phyloP scores from a whole-genome alignment of 805 yeast genomes.

The Metschnikowia bowlesiae region DNA sequence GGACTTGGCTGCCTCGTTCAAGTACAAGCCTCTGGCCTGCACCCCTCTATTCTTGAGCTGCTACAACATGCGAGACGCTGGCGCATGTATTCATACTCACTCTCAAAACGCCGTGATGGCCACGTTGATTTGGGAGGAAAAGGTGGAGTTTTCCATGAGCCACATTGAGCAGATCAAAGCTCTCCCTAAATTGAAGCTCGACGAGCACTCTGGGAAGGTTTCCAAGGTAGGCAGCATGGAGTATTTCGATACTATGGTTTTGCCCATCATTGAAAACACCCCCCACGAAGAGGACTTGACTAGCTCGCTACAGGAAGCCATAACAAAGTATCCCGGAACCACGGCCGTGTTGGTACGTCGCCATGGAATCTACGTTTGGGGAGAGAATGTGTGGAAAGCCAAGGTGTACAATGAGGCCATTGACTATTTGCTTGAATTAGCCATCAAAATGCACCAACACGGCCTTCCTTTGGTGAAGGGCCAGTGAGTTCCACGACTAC shows the following conservation, averaged over 20 bases:
- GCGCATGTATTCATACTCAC: conserved; percentile 94
- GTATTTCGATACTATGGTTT: conserved; percentile 67
- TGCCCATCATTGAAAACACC: conserved; percentile 89
- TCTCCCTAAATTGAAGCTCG: conserved; percentile 50
- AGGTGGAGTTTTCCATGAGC: conserved; percentile 66
- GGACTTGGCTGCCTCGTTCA: conserved; percentile 35
- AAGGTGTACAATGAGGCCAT: conserved; percentile 90
- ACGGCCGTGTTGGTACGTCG: conserved; percentile 87
- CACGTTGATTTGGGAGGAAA: conserved; percentile 58
- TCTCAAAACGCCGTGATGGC: conserved; percentile 85
- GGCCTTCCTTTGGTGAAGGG: conserved; percentile 51
- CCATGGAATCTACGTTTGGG: conserved; percentile 98
- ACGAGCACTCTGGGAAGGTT: conserved; percentile 33
- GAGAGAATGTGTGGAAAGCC: conserved; percentile 86
- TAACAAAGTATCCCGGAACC: conserved; percentile 66
- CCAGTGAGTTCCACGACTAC: background rate
- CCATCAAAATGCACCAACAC: conserved; percentile 71
- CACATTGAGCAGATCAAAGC: conserved; percentile 93
- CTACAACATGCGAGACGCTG: conserved; percentile 64
- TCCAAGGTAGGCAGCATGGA: conserved; percentile 64
- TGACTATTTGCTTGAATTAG: conserved; percentile 81
- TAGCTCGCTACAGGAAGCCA: conserved; percentile 58
- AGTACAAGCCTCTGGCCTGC: conserved; percentile 86
- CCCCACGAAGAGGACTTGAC: conserved; percentile 84
- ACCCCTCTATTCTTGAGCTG: conserved; percentile 83